These are phyloP conservation scores for Aphanocladium album DNA, from an alignment of 2,329 filamentous ascomycete species.

Conservation along the genomic window DNA sequence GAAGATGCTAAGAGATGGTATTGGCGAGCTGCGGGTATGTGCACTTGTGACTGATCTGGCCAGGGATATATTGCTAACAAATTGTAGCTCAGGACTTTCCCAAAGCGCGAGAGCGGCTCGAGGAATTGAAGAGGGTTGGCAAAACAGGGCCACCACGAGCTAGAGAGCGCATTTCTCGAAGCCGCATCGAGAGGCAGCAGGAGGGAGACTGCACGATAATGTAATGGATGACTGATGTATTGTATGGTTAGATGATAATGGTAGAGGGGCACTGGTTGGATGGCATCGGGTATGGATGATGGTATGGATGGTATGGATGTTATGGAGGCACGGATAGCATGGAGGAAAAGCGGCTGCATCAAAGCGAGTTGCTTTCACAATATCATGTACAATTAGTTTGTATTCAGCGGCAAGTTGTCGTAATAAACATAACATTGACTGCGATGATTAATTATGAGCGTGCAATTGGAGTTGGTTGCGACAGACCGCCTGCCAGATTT, in stretches of 20 bases:
- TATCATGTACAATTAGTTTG: constrained; percentile 6
- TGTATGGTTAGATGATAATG: not conserved
- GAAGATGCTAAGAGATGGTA: constrained; percentile 99
- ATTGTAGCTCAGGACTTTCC: constrained; percentile 81
- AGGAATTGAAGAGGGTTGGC: constrained; percentile 81
- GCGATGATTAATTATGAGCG: not conserved
- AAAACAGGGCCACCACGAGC: constrained; percentile 62
- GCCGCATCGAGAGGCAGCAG: constrained; percentile 74
- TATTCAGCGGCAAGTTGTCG: not conserved
- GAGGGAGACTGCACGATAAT: constrained; percentile 86
- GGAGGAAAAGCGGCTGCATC: not conserved
- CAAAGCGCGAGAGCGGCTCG: constrained; percentile 85
- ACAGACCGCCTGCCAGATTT: constrained; percentile 10
- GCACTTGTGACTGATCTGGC: not conserved
- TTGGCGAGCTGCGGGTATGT: constrained; percentile 91
- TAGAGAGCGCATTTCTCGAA: constrained; percentile 74
- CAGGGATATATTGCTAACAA: not conserved
- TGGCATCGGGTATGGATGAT: not conserved
- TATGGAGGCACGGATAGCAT: not conserved
- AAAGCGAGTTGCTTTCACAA: not conserved
- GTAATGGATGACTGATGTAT: constrained; percentile 40
- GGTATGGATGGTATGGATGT: not conserved
- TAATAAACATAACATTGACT: no score
- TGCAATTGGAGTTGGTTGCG: not conserved
- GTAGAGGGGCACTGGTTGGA: not conserved